Conservation (phyloP, 305 asterid genomes). For the Nicotiana rustica region DNA sequence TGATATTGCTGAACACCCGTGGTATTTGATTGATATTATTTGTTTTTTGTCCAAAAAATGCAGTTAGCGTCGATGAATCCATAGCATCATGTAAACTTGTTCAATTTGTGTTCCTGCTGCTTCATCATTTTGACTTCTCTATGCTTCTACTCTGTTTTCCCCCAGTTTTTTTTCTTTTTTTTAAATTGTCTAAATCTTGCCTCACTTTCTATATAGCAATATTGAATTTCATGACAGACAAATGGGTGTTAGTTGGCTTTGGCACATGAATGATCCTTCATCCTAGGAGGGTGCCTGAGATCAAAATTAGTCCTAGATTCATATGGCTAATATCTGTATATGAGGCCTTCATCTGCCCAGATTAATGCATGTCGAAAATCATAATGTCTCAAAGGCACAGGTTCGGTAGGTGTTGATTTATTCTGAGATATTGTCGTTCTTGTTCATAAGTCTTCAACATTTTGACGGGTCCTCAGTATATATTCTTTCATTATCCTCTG, state of each 20-base stretch:
- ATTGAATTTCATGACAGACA: background rate
- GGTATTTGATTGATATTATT: conserved; percentile 18
- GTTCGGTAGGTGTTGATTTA: background rate
- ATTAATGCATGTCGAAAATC: background rate
- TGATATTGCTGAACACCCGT: background rate
- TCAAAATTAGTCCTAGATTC: background rate
- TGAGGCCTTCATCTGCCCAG: background rate
- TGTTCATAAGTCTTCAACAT: conserved; percentile 16
- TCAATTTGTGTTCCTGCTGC: background rate
- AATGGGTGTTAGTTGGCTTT: background rate
- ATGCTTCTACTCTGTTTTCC: background rate
- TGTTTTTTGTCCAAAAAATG: background rate
- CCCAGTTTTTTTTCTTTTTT: background rate
- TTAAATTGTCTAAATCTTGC: background rate
- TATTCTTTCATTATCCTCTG: conserved; percentile 30
- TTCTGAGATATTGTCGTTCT: background rate
- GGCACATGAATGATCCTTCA: conserved; percentile 9
- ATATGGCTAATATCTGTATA: background rate
- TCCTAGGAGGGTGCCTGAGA: background rate
- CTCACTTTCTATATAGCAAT: background rate
- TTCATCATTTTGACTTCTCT: background rate
- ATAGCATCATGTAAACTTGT: background rate
- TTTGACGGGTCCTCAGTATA: conserved; percentile 23
- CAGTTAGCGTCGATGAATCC: background rate
- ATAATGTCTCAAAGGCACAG: background rate